Conservation (phyloP, 2,329 filamentous ascomycete species). For the Xylaria sp. region DNA sequence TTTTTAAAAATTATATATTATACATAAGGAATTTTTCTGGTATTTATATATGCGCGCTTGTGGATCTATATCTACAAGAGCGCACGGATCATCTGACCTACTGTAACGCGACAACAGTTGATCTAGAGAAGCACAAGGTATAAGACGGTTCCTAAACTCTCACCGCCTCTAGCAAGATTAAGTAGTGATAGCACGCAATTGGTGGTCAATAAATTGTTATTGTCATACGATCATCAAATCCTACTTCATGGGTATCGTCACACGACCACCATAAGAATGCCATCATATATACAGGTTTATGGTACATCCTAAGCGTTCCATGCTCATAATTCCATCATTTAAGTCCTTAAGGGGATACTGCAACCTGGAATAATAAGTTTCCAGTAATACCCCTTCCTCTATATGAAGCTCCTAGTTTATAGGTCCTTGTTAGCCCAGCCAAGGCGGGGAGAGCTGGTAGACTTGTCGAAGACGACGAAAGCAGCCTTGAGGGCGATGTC, state of each 20-base stretch:
- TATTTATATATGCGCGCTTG: no score
- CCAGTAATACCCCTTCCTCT: background rate
- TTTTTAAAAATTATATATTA: no score
- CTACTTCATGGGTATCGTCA: slow-evolving; percentile 24
- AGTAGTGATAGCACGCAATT: background rate
- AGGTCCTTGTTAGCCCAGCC: slow-evolving; percentile 56
- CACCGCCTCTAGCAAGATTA: background rate
- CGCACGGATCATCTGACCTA: no score
- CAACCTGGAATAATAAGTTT: background rate
- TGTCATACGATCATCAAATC: slow-evolving; percentile 6
- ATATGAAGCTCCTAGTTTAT: slow-evolving; percentile 9
- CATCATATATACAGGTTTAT: slow-evolving; percentile 26
- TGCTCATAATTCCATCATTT: slow-evolving; percentile 3
- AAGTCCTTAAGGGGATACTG: background rate
- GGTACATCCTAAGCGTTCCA: slow-evolving; percentile 9
- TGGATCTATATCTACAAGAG: no score
- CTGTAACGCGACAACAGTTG: no score
- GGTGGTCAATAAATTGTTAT: background rate
- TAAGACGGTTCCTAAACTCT: background rate
- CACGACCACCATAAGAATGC: slow-evolving; percentile 13
- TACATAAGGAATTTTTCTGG: no score
- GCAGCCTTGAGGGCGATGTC: slow-evolving; percentile 75
- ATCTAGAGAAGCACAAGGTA: background rate
- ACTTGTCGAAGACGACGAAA: slow-evolving; percentile 69
- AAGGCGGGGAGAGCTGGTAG: slow-evolving; percentile 53